Evolutionary conservation across 1,284 basidiomycete genomes (phyloP), one percentile per base, ranked within the genome.

Genomic region (Papiliotrema flavescens): DNA sequence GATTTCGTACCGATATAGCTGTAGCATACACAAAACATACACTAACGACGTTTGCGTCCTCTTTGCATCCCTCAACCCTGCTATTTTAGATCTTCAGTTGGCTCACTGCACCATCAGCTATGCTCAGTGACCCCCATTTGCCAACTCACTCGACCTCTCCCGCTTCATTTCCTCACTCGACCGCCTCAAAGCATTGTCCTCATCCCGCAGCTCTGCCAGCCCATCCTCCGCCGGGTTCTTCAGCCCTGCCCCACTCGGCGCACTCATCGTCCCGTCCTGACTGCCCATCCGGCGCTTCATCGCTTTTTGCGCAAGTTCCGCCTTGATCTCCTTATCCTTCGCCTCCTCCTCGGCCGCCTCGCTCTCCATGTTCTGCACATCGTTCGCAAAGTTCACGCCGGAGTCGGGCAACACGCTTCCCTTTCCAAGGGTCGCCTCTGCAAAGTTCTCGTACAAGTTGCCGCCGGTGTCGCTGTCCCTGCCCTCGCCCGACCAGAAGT

Each of bases 401-500:
- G 57, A 56, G 28, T 70, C 62, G 20, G 69, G 62, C 13, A 71
- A 56, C n/a, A 73, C 59, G 2, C 59, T 60, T 1, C 67, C 67
- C 55, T 69, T 69, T 45, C 72, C 73, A 0, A 65, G 60, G 0
- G 70, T 71, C 6, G 71, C 64, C 59, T 77, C 75, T 17, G 75
- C 75, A 65, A 77, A 76, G 63, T 78, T 78, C 53, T 78, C 76
- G 62, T 78, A 78, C 19, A 77, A 56, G 60, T 77, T 78, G 44
- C 62, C 64, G 26, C 76, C 76, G 7, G 66, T 57, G 3, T 55
- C 56, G 53, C 76, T 71, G 19, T 68, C 72, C 35, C 76, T 61
- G 3, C 76, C 76, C 60, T 77, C 75, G 39, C 75, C 75, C 9
- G 75, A 72, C 67, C 90, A 95, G 78, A 95, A 95, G 73, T 94